Evolutionary conservation across 352 stramenopile genomes (phyloP).

Genomic region (Aphanomyces invadans): DNA sequence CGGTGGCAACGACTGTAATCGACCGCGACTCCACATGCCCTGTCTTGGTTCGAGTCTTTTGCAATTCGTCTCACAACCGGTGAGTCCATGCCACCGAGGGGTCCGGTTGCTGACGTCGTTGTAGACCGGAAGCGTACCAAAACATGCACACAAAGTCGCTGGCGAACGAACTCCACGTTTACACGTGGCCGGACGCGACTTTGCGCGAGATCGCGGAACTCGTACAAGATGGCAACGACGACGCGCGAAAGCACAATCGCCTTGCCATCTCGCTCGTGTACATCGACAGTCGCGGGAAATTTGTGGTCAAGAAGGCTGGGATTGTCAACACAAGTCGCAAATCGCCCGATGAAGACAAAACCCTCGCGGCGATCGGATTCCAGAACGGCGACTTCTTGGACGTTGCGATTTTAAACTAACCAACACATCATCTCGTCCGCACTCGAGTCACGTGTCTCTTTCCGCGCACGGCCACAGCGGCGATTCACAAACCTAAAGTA

Average conservation of each 20-base stretch:
- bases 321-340: slow-evolving; percentile 47
- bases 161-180: slow-evolving; percentile 58
- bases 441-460: neutral
- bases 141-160: slow-evolving; percentile 43
- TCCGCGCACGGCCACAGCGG: too few relatives aligned
- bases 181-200: slow-evolving; percentile 68
- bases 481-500: too few relatives aligned
- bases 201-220: slow-evolving; percentile 61
- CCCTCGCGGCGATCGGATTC: slow-evolving; percentile 50
- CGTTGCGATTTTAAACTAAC: slow-evolving; percentile 46
- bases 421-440: neutral
- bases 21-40: slow-evolving; percentile 64
- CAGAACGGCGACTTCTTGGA: slow-evolving; percentile 58
- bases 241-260: slow-evolving; percentile 46
- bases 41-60: slow-evolving; percentile 64
- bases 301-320: slow-evolving; percentile 44
- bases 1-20: slow-evolving; percentile 24
- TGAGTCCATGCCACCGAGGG: slow-evolving; percentile 16
- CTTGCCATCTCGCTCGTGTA: slow-evolving; percentile 57
- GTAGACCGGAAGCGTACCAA: slow-evolving; percentile 52
- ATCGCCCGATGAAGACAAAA: slow-evolving; percentile 54
- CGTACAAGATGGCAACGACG: slow-evolving; percentile 52
- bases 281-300: slow-evolving; percentile 46
- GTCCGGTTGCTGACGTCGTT: neutral
- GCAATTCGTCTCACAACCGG: slow-evolving; percentile 46